phyloP scores from a whole-genome alignment of 768 basidiomycete genomes.

The Mycena maculata region DNA sequence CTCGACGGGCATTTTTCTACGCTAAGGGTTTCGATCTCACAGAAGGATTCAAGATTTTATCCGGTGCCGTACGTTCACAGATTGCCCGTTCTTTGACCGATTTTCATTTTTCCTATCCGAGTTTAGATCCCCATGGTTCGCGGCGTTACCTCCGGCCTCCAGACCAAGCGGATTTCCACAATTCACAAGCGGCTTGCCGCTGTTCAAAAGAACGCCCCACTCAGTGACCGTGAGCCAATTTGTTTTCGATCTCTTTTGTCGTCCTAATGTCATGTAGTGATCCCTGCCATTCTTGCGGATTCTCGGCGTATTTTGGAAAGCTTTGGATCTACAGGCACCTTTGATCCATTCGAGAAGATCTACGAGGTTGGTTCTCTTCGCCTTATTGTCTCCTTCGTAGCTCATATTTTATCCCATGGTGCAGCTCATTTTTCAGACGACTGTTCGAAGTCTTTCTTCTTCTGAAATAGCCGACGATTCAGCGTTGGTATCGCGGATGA shows the following conservation, averaged over 20 bases:
- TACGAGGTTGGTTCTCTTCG: constrained; percentile 66
- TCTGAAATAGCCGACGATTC: constrained; percentile 78
- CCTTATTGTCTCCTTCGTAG: constrained; percentile 12
- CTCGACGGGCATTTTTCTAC: constrained; percentile 74
- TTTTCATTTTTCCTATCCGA: constrained; percentile 37
- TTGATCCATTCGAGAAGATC: constrained; percentile 79
- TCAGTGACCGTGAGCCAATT: constrained; percentile 64
- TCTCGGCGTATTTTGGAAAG: constrained; percentile 67
- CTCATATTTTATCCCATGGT: constrained; percentile 20
- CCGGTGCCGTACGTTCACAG: constrained; percentile 71
- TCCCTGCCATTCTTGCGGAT: constrained; percentile 74
- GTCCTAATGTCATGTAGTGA: constrained; percentile 57
- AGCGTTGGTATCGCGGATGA: constrained; percentile 68
- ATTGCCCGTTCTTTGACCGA: constrained; percentile 29
- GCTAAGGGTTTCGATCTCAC: constrained; percentile 79
- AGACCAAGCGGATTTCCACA: constrained; percentile 66
- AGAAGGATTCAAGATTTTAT: constrained; percentile 83
- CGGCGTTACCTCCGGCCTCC: constrained; percentile 79
- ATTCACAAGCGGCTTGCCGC: constrained; percentile 79
- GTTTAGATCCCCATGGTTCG: constrained; percentile 80
- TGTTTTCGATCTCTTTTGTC: constrained; percentile 24
- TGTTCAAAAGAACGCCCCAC: constrained; percentile 70
- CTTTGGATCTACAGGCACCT: constrained; percentile 73
- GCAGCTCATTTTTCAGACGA: constrained; percentile 80
- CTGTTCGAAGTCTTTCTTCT: constrained; percentile 73